Evolutionary conservation across 2,329 filamentous ascomycete genomes (phyloP).

Genomic region (Monosporascus ibericus): DNA sequence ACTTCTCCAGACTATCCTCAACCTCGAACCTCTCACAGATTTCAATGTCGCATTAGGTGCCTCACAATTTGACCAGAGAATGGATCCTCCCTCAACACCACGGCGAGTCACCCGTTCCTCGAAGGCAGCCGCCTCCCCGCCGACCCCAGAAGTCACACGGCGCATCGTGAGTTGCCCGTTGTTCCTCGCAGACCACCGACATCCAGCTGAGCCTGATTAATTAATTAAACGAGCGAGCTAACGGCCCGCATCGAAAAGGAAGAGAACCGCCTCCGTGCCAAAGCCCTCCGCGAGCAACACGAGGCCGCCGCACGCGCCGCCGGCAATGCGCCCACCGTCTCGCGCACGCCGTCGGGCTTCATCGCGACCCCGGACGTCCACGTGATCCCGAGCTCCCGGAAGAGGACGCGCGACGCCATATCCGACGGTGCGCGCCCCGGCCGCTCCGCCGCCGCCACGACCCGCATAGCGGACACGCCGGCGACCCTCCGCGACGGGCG

Average conservation of each 20-base stretch:
- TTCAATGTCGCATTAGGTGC: not conserved
- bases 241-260: conserved; percentile 49
- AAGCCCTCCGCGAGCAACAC: conserved; percentile 71
- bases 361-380: conserved; percentile 62
- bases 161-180: conserved; percentile 41
- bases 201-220: not conserved
- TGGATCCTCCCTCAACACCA: conserved; percentile 44
- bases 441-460: not conserved
- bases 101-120: conserved; percentile 27
- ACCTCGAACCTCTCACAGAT: not conserved
- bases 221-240: too few species aligned
- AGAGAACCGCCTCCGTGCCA: conserved; percentile 80
- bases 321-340: conserved; percentile 32
- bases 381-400: conserved; percentile 48
- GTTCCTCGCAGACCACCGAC: not conserved
- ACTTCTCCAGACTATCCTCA: not conserved
- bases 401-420: conserved; percentile 64
- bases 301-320: conserved; percentile 55
- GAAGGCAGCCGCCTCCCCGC: conserved; percentile 35
- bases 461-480: conserved; percentile 26
- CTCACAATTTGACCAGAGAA: conserved; percentile 15
- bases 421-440: conserved; percentile 37
- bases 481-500: conserved; percentile 66
- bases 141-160: conserved; percentile 48
- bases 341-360: conserved; percentile 60